Evolutionary conservation across 495 filamentous ascomycete genomes (phyloP).

Genomic region (Thermothielavioides terrestris): DNA sequence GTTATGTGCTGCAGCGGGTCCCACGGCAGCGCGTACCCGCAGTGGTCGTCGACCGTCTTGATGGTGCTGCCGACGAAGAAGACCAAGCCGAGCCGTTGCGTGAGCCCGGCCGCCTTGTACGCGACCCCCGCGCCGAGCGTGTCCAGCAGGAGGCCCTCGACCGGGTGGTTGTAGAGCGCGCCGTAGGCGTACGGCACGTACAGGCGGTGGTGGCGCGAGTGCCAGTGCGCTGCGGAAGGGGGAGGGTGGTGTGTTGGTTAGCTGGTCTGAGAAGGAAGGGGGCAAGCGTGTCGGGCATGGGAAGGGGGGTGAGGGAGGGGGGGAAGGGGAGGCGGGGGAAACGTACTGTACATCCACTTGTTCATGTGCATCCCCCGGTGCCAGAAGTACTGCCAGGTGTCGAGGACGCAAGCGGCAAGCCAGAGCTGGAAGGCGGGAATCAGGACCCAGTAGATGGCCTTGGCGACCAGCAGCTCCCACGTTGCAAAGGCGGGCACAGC

Average conservation of each 20-base stretch:
- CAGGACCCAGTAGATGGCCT: conserved; percentile 67
- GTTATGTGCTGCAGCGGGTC: conserved; percentile 87
- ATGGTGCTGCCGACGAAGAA: conserved; percentile 80
- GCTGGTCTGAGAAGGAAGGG: background rate
- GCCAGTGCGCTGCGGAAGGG: conserved; percentile 58
- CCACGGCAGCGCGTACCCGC: conserved; percentile 89
- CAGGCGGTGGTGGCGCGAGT: conserved; percentile 88
- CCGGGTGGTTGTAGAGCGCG: conserved; percentile 89
- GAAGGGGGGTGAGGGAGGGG: background rate
- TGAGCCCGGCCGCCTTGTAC: conserved; percentile 71
- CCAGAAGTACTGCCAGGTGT: conserved; percentile 96
- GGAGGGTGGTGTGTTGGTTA: conserved; percentile 12
- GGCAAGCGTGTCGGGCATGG: background rate
- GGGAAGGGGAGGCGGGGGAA: background rate
- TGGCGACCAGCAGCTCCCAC: conserved; percentile 71
- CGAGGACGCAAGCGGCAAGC: conserved; percentile 62
- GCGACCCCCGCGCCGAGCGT: conserved; percentile 75
- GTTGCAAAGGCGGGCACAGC: conserved; percentile 48
- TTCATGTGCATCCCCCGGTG: conserved; percentile 93
- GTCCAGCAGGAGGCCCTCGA: conserved; percentile 90
- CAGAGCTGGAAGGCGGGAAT: conserved; percentile 69
- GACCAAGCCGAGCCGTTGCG: conserved; percentile 65
- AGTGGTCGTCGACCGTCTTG: conserved; percentile 97
- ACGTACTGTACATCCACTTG: conserved; percentile 91
- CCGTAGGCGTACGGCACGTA: conserved; percentile 98